These are phyloP conservation scores for Flaveria sonorensis DNA, from an alignment of 129 eudicot species.

Conservation along the genomic window DNA sequence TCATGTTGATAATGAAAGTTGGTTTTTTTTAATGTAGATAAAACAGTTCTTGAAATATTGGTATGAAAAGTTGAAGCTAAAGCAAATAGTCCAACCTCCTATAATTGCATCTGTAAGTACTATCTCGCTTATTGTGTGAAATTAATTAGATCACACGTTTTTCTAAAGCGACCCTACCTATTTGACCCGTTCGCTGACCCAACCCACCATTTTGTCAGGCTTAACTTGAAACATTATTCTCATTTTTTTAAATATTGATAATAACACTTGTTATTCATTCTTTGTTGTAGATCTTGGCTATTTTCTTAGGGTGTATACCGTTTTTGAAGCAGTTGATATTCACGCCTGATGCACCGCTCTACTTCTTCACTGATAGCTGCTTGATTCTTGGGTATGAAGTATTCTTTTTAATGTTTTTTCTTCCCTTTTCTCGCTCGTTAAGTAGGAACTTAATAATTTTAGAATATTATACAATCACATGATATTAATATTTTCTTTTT, in stretches of 20 bases:
- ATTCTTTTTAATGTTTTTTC: constrained; percentile 7
- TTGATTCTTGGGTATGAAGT: constrained; percentile 85
- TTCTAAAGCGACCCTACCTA: not conserved
- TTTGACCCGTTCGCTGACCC: not conserved
- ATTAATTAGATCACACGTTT: not conserved
- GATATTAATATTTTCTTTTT: not conserved
- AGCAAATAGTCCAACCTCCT: constrained; percentile 95
- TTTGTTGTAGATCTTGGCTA: constrained; percentile 76
- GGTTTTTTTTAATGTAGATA: constrained; percentile 42
- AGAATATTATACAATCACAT: not conserved
- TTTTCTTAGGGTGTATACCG: constrained; percentile 78
- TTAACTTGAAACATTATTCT: not conserved
- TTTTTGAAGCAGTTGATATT: constrained; percentile 72
- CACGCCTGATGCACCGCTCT: constrained; percentile 90
- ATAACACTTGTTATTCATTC: not conserved
- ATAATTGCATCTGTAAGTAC: constrained; percentile 98
- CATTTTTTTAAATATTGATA: not conserved
- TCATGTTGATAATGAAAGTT: not conserved
- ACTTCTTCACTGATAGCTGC: constrained; percentile 95
- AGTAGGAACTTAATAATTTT: not conserved
- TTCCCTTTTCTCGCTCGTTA: constrained; percentile 10
- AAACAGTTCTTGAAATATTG: constrained; percentile 53
- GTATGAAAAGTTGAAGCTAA: constrained; percentile 83
- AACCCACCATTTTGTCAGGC: not conserved
- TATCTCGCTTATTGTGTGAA: not conserved